Evolutionary conservation across 257 asterid genomes (phyloP), one percentile per base, ranked within the genome.

Genomic region (Voacanga thouarsii): DNA sequence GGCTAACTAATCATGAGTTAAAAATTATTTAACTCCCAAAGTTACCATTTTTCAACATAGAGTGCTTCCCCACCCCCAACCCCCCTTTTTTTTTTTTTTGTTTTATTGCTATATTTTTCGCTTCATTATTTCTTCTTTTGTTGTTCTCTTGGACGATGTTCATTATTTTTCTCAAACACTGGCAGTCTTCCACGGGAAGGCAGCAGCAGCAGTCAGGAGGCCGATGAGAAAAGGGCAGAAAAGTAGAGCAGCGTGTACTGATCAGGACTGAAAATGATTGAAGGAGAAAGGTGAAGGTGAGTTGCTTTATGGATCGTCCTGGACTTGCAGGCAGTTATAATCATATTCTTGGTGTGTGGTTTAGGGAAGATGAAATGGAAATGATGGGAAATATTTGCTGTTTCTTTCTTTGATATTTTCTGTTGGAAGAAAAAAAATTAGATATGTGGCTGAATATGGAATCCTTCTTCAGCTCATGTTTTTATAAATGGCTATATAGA

Each of bases 191-290:
- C 33, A 64, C 39, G 74, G 5, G 61, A 65, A 3, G 45, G 77
- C 57, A 33, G 70, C 68, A 45, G 23, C 47, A 63, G 67, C 39
- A 77, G 87, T 51, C 61, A 73, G 86, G 30, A 78, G 87, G 82
- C 72, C 82, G 26, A 78, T 81, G 65, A 79, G 68, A 71, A 87
- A 89, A 79, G 91, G 85, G 64, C 87, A 89, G 83, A 86, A 82
- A 77, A 41, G 76, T 28, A 80, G 82, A 72, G 68, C 81, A 63
- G 76, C 59, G 72, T 77, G 67, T 77, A 80, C 73, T 59, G 81
- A 78, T 74, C 80, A 59, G 64, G 66, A 50, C 2, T 7, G 1
- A 23, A 24, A 26, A 2, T 70, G 68, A 10, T n/a, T 76, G 37
- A 5, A 30, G 16, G 6, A 33, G 41, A 19, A 75, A 64, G 0